Base-by-base conservation (phyloP, 805 yeast species). In the Yarrowia yakushimensis region DNA sequence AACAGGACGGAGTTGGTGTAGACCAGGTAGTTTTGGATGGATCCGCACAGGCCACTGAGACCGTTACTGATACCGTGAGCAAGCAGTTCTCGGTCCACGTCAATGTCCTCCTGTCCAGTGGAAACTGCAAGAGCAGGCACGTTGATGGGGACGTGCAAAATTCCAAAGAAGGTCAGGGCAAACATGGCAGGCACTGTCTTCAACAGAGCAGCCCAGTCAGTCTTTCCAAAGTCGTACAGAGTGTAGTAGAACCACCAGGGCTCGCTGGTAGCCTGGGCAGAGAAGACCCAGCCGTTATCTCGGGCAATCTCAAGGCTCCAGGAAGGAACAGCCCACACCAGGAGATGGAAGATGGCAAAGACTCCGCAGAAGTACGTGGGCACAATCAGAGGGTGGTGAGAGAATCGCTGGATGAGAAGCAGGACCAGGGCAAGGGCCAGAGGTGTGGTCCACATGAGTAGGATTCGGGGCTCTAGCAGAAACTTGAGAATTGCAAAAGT, bases 81-180 rank as follows among this genome's bases (percentile, higher is more conserved):
- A 31, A 93, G 86, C 63, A 94, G 80, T 74, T 94, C 99, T 64
- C 92, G 81, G 73, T 94, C 96, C 41, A 94, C 96, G 71, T 92
- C 96, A 67, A 88, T 83, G 48, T 79, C 76, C 63, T 86, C 85
- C 81, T 88, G 86, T 3, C 90, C 89, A 0, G 90, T 82, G 6
- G 96, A 87, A 17, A 92, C 94, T 0, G 98, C 97, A 50, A 94
- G 79, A 0, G 99, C 98, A 1, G 99, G 99, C 13, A 94, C 97
- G 72, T 94, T 94, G 65, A 94, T 94, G 4, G 99, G 99, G 11
- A 94, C 99, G 69, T 94, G 99, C 62, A 94, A 76, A 39, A 94
- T 87, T 12, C 99, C 99, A 70, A 94, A 94, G 71, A 94, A 94
- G 0, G 98, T 92, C 66, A 94, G 78, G 0, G 99, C 99, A 62